Evolutionary conservation across 2,329 filamentous ascomycete genomes (phyloP).

Genomic region (Tolypocladium amazonense): DNA sequence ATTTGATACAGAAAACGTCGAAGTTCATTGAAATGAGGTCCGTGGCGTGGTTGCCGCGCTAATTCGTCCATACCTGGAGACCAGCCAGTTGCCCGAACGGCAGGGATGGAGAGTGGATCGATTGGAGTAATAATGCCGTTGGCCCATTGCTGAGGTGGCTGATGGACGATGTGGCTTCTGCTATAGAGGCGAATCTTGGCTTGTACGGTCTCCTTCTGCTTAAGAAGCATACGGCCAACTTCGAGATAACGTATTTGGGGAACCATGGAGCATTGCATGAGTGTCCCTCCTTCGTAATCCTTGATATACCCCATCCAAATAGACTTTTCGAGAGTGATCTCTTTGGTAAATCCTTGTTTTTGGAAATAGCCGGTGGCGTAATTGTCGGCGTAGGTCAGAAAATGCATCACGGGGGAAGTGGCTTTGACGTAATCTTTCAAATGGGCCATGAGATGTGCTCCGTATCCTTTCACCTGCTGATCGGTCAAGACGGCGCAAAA

Average conservation of each 20-base stretch:
- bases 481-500: slow-evolving; percentile 95
- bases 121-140: slow-evolving; percentile 57
- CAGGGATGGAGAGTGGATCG: slow-evolving; percentile 75
- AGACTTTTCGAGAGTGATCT: slow-evolving; percentile 81
- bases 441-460: slow-evolving; percentile 95
- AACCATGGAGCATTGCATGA: slow-evolving; percentile 99
- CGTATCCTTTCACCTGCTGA: slow-evolving; percentile 97
- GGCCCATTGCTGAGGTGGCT: slow-evolving; percentile 78
- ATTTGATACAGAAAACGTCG: slow-evolving; percentile 88
- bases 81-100: slow-evolving; percentile 89
- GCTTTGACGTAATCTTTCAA: slow-evolving; percentile 97
- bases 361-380: slow-evolving; percentile 99
- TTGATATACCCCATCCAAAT: slow-evolving; percentile 99
- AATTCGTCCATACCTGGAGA: slow-evolving; percentile 96
- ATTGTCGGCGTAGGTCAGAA: slow-evolving; percentile 96
- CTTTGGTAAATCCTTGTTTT: slow-evolving; percentile 98
- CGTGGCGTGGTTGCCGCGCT: slow-evolving; percentile 86
- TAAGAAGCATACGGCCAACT: slow-evolving; percentile 82
- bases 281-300: slow-evolving; percentile 96
- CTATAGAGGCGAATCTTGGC: slow-evolving; percentile 90
- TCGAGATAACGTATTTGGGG: slow-evolving; percentile 92
- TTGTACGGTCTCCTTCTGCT: slow-evolving; percentile 91
- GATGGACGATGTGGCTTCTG: slow-evolving; percentile 78
- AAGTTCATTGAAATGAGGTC: slow-evolving; percentile 91
- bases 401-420: slow-evolving; percentile 95